Base-by-base conservation (phyloP, 768 basidiomycete genomes). In the Lentinula boryana region DNA sequence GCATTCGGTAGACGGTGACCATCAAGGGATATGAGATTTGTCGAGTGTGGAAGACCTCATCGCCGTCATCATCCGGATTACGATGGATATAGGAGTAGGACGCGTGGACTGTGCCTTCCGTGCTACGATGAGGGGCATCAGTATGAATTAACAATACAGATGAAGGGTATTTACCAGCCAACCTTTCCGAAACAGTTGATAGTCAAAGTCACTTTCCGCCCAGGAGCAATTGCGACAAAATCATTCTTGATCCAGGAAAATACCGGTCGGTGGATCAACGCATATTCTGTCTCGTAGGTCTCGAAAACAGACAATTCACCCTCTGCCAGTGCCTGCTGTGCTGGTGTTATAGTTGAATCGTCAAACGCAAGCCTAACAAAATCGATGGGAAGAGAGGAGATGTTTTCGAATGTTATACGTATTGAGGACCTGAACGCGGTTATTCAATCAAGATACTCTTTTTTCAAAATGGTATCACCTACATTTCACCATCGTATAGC, bases 401-500 rank as follows among this genome's bases (percentile, higher is more conserved):
- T 85, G 66, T 98, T 98, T 71, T 98, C 96, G 5, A 98, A 75
- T 0, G 90, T 93, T 49, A 98, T 78, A 3, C 91, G 87, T 51
- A 98, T 85, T 5, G 78, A 84, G 1, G 93, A 91, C 69, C 96
- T 98, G 65, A 2, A 49, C 52, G 58, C 46, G 1, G 33, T 59
- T 68, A 58, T 63, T 56, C 60, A 43, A 23, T 55, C 5, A 15
- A 15, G 63, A 33, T n/a, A 51, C 3, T 18, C 44, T 12, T 23
- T 21, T 63, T 27, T 23, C 23, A 23, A 23, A 23, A 23, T 31
- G 59, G 38, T 9, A 15, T 4, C 5, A 75, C 86, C 62, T 63
- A 94, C 95, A 75, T 86, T 76, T 99, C 97, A 36, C 97, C 97
- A 52, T 96, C 85, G 68, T 96, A 98, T 55, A 98, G 76, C 93